Base-by-base conservation (phyloP, 768 basidiomycete genomes). In the Roridomyces roridus region DNA sequence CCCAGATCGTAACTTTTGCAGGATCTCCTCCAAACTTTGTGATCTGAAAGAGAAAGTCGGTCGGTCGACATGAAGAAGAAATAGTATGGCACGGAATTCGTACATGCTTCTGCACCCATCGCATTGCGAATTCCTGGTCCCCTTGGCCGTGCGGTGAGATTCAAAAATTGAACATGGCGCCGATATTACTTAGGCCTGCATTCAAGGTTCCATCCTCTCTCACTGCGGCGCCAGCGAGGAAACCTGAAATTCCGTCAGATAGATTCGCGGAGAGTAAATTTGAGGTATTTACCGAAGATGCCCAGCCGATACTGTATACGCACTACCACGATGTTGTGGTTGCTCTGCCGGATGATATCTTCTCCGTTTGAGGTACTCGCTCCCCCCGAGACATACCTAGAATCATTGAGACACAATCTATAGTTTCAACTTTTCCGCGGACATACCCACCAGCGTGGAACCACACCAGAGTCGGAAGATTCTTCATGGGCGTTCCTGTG, bases 71-170 rank as follows among this genome's bases (percentile, higher is more conserved):
- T 3, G 24, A 21, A 42, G 7, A 9, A n/a, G 28, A 15, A 9
- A 21, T 12, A 11, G n/a, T 21, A 12, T 5, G 24, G 3, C 14
- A n/a, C 14, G 23, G 37, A 41, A 20, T 21, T 44, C 59, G 6
- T 45, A 73, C 71, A 31, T 72, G 41, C 15, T 65, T 51, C 25
- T 74, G 63, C 1, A 74, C 66, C 72, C 72, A 73, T 23, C 67
- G 35, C 4, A 73, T 18, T 18, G 71, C 72, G 51, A 70, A 69
- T 0, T 31, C 54, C 34, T 74, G 72, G 42, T 73, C 72, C 4
- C 73, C 69, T 72, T 7, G 36, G 8, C n/a, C n/a, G n/a, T n/a
- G n/a, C n/a, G n/a, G n/a, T n/a, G 15, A n/a, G n/a, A 46, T 49
- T 14, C 21, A 21, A 2, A 20, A 18, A 21, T 10, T 11, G 7